phyloP scores from a whole-genome alignment of 1,284 basidiomycete species.

The Sphaerobolus stellatus region DNA sequence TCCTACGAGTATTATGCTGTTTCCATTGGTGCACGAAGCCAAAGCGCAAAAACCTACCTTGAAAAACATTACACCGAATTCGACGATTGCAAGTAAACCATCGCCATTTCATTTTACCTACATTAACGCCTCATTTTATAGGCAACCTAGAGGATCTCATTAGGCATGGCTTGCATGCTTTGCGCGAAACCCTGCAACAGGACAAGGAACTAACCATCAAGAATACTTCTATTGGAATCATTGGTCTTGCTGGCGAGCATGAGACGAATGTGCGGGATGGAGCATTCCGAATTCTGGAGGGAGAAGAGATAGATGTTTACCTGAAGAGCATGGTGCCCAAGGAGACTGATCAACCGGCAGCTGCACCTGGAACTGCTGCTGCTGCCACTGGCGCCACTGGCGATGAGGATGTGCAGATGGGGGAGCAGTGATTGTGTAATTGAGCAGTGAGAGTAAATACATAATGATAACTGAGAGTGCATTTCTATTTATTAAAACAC shows the following conservation, averaged over 20 bases:
- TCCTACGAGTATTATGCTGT: constrained; percentile 99
- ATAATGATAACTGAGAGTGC: constrained; percentile 15
- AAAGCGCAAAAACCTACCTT: constrained; percentile 98
- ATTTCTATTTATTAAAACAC: too few species aligned
- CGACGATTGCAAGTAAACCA: constrained; percentile 56
- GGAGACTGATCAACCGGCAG: constrained; percentile 35
- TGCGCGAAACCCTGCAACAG: constrained; percentile 94
- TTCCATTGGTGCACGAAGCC: constrained; percentile 96
- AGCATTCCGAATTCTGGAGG: constrained; percentile 79
- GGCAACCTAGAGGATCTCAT: constrained; percentile 84
- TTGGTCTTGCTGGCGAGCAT: constrained; percentile 65
- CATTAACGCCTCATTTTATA: constrained; percentile 29
- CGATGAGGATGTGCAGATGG: constrained; percentile 82
- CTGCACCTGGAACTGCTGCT: constrained; percentile 28
- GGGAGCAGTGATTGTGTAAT: constrained; percentile 51
- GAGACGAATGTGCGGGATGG: constrained; percentile 54
- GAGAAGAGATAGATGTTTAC: constrained; percentile 69
- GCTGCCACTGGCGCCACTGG: constrained; percentile 33
- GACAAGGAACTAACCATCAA: constrained; percentile 91
- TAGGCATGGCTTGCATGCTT: constrained; percentile 87
- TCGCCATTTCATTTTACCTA: constrained; percentile 6
- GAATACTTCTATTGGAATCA: constrained; percentile 92
- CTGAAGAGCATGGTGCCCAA: constrained; percentile 72
- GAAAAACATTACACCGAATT: constrained; percentile 94
- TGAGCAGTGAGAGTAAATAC: constrained; percentile 6